Evolutionary conservation across 805 yeast species (phyloP).

Genomic region (Candida patagonica): DNA sequence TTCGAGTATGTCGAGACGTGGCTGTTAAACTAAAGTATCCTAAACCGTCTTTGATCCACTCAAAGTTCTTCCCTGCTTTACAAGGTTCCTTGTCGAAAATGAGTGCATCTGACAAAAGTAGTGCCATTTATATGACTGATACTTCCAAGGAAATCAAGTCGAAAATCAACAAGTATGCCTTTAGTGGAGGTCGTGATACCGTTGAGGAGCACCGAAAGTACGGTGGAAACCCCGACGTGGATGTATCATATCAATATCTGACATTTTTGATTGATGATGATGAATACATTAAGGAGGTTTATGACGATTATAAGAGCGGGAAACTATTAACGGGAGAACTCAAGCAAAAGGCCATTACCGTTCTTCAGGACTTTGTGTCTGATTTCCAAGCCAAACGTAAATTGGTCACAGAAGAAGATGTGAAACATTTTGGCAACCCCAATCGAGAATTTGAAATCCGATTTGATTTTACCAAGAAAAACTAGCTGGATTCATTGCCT

Average conservation of each 20-base stretch:
- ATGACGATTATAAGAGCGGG: slow-evolving; percentile 64
- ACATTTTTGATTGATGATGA: slow-evolving; percentile 88
- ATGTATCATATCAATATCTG: slow-evolving; percentile 89
- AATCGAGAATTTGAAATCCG: slow-evolving; percentile 51
- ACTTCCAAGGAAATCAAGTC: slow-evolving; percentile 85
- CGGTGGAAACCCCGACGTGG: slow-evolving; percentile 94
- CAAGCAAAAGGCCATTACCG: slow-evolving; percentile 77
- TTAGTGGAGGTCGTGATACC: slow-evolving; percentile 85
- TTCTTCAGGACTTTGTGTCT: slow-evolving; percentile 67
- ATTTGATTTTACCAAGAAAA: slow-evolving; percentile 43
- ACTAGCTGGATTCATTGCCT: too few species aligned
- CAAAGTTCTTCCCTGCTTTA: slow-evolving; percentile 94
- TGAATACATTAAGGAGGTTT: slow-evolving; percentile 53
- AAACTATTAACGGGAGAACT: slow-evolving; percentile 85
- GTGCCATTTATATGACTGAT: slow-evolving; percentile 93
- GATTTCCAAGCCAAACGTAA: slow-evolving; percentile 76
- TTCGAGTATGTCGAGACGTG: slow-evolving; percentile 94
- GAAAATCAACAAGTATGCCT: slow-evolving; percentile 93
- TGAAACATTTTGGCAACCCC: slow-evolving; percentile 56
- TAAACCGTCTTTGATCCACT: slow-evolving; percentile 87
- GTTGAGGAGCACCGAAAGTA: slow-evolving; percentile 80
- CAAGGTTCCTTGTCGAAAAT: slow-evolving; percentile 95
- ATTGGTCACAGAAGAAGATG: slow-evolving; percentile 48
- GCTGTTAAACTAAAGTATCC: slow-evolving; percentile 85
- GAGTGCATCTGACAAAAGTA: slow-evolving; percentile 88